Conservation (phyloP, 306 rosid species). For the Pterocarpus macrocarpus region DNA sequence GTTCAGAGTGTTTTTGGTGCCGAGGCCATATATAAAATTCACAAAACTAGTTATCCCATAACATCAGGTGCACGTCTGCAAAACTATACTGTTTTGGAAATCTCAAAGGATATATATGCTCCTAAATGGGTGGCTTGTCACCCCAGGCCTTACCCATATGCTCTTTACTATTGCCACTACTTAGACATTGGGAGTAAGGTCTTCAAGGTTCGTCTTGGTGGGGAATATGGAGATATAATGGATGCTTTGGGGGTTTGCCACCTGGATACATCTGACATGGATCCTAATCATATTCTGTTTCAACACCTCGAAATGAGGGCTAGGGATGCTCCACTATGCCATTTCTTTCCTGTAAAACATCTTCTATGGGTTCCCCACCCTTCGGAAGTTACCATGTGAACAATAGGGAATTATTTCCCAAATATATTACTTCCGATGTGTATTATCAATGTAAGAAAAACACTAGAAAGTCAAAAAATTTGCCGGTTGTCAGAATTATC, state of each 20-base stretch:
- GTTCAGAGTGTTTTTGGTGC: slow-evolving; percentile 44
- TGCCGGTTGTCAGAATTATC: too few species aligned
- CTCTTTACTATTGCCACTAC: slow-evolving; percentile 61
- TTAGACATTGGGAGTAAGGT: slow-evolving; percentile 49
- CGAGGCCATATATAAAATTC: slow-evolving; percentile 23
- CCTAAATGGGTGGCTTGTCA: slow-evolving; percentile 65
- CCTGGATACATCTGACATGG: slow-evolving; percentile 57
- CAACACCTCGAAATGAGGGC: slow-evolving; percentile 47
- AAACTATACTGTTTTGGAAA: slow-evolving; percentile 49
- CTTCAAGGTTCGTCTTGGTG: slow-evolving; percentile 56
- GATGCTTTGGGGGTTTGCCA: slow-evolving; percentile 59
- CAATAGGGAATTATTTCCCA: not conserved
- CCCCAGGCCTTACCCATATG: slow-evolving; percentile 52
- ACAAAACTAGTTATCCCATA: slow-evolving; percentile 48
- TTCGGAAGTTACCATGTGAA: slow-evolving; percentile 31
- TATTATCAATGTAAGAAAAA: not conserved
- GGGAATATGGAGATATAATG: slow-evolving; percentile 52
- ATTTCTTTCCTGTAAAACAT: slow-evolving; percentile 56
- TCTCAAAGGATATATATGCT: slow-evolving; percentile 50
- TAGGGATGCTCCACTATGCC: slow-evolving; percentile 48
- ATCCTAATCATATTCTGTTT: slow-evolving; percentile 48
- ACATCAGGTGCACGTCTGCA: slow-evolving; percentile 44
- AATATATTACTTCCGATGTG: not conserved
- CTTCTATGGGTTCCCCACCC: slow-evolving; percentile 53
- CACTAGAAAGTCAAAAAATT: too few species aligned